Base-by-base conservation (phyloP, 2,329 filamentous ascomycete species). In the Fusarium sp. region DNA sequence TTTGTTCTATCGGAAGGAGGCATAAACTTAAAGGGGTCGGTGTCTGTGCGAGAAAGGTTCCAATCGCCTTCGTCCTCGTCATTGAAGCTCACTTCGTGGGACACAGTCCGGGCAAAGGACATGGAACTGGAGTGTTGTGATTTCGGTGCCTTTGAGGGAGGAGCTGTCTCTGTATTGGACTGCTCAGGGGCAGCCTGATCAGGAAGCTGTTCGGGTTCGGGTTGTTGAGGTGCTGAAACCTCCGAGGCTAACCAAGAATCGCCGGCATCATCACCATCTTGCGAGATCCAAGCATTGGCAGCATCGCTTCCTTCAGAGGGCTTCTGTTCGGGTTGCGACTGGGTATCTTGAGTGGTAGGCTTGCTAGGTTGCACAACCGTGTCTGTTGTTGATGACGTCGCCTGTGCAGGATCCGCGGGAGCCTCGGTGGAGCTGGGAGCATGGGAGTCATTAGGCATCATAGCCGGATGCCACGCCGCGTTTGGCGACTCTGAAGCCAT, bases 41-140 rank as follows among this genome's bases (percentile, higher is more conserved):
- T 84, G 57, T 86, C 82, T 29, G 82, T 81, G 59, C 83, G 83
- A 11, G 83, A 79, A 1, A 87, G 72, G 54, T 79, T 84, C 84
- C 85, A 89, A 65, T 89, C 87, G n/a, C 79, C 75, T 20, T 89
- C 87, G 18, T 89, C 87, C 20, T 88, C 87, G 46, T 88, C 87
- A 44, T 84, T 83, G 61, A 87, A 89, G 75, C 81, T 88, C 23
- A 89, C 80, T 58, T 89, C 87, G 62, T 89, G 85, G 10, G 88
- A 86, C 11, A 89, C 87, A 2, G 89, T 90, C 34, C 88, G 84
- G 10, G 87, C 83, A 77, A 90, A 90, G 0, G 89, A 90, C 75
- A 85, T 83, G 51, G 84, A 87, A 76, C 87, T 90, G 9, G 83
- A 77, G 74, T 90, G 88, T 68, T 88, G 87, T 25, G 83, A 80